Evolutionary conservation across 1,139 yeast species (phyloP).

Genomic region (Taphrina pruni): DNA sequence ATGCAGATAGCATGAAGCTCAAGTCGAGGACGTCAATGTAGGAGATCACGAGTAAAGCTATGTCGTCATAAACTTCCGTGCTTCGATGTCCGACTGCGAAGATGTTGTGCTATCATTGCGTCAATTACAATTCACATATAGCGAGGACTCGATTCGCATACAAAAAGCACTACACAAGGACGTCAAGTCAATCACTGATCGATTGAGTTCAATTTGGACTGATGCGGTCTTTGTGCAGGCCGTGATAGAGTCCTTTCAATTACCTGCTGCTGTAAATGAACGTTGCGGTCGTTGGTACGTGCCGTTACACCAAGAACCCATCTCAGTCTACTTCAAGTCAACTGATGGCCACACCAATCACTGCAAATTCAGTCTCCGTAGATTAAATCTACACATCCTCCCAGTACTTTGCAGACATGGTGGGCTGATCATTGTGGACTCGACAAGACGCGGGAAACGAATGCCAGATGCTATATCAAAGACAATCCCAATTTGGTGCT

Average conservation of each 20-base stretch:
- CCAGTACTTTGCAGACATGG: conserved; percentile 55
- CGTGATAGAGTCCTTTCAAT: conserved; percentile 51
- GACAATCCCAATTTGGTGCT: conserved; percentile 91
- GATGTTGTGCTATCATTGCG: background rate
- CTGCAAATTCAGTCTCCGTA: conserved; percentile 76
- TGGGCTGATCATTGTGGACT: conserved; percentile 74
- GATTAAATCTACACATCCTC: conserved; percentile 74
- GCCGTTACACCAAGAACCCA: conserved; percentile 54
- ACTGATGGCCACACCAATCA: conserved; percentile 87
- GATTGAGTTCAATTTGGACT: conserved; percentile 71
- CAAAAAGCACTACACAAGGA: conserved; percentile 1
- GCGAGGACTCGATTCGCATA: background rate
- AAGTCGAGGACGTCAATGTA: no score
- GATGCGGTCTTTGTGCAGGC: conserved; percentile 60
- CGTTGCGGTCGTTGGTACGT: conserved; percentile 91
- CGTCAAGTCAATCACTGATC: conserved; percentile 52
- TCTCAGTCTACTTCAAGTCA: conserved; percentile 77
- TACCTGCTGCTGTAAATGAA: conserved; percentile 68
- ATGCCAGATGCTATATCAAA: conserved; percentile 88
- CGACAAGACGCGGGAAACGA: conserved; percentile 80
- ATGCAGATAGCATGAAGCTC: no score
- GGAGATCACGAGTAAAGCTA: no score
- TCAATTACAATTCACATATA: background rate
- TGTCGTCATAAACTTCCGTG: background rate
- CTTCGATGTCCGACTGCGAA: background rate